Evolutionary conservation across 257 asterid species (phyloP).

Genomic region (Solanum chmielewskii): DNA sequence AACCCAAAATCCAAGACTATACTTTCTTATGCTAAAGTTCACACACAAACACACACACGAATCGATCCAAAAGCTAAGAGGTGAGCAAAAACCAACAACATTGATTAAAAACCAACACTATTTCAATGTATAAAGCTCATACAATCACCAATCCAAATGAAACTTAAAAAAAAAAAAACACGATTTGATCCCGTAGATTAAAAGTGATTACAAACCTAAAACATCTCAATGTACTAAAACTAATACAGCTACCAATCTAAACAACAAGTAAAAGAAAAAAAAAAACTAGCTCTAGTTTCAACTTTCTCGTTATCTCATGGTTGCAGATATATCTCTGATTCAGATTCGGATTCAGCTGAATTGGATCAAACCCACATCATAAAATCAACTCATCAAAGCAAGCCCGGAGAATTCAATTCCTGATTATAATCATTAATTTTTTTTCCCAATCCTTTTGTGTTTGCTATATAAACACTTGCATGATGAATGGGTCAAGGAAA

Average conservation of each 20-base stretch:
- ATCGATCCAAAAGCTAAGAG: neutral
- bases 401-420: neutral
- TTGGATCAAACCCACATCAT: neutral
- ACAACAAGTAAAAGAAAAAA: neutral
- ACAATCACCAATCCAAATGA: neutral
- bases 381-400: neutral
- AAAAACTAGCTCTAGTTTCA: neutral
- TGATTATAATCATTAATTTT: neutral
- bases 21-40: neutral
- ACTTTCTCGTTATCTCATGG: neutral
- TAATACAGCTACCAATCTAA: neutral
- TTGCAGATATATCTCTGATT: neutral
- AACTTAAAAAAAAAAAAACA: neutral
- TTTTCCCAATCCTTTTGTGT: neutral
- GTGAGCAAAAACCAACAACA: neutral
- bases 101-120: neutral
- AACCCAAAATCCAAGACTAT: neutral
- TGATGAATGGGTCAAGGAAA: neutral
- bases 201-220: neutral
- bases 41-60: neutral
- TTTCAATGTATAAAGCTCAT: neutral
- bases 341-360: constrained; percentile 3
- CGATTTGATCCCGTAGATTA: neutral
- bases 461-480: neutral
- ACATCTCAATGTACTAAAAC: neutral